A percentile compares a stretch with the other conserved stretches of the same genome.
Conservation (phyloP, 1,284 basidiomycete species). For the Ceratobasidium theobromae region DNA sequence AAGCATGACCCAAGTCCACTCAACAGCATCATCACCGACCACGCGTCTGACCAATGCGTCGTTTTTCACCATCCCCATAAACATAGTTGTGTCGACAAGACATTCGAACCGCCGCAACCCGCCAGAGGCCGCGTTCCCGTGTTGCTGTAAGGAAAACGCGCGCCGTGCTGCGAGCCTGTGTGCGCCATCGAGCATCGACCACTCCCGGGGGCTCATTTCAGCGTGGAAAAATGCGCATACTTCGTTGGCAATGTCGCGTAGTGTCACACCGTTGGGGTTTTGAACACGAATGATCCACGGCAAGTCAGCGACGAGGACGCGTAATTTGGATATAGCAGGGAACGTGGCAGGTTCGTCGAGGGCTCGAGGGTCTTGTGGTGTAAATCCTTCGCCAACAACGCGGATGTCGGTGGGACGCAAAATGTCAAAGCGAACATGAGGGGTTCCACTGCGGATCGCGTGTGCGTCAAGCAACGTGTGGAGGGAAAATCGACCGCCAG, state of each 20-base stretch:
- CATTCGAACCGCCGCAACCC: constrained; percentile 29
- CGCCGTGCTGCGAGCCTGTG: constrained; percentile 26
- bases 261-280: constrained; percentile 23
- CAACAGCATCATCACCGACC: constrained; percentile 28
- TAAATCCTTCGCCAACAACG: constrained; percentile 22
- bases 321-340: constrained; percentile 29
- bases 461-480: constrained; percentile 24
- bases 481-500: constrained; percentile 17
- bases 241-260: constrained; percentile 24
- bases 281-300: constrained; percentile 29
- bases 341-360: constrained; percentile 27
- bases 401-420: constrained; percentile 24
- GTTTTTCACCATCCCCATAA: constrained; percentile 29
- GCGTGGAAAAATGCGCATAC: constrained; percentile 26
- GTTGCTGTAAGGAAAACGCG: constrained; percentile 20
- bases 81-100: constrained; percentile 30
- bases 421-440: constrained; percentile 21
- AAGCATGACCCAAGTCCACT: constrained; percentile 33
- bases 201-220: constrained; percentile 29
- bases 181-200: constrained; percentile 30
- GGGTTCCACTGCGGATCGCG: constrained; percentile 13
- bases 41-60: constrained; percentile 22
- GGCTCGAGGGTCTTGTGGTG: constrained; percentile 14
- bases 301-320: constrained; percentile 26
- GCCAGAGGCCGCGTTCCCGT: constrained; percentile 9